phyloP scores from a whole-genome alignment of 192 early-diverging fungal species.

The Phycomyces nitens region DNA sequence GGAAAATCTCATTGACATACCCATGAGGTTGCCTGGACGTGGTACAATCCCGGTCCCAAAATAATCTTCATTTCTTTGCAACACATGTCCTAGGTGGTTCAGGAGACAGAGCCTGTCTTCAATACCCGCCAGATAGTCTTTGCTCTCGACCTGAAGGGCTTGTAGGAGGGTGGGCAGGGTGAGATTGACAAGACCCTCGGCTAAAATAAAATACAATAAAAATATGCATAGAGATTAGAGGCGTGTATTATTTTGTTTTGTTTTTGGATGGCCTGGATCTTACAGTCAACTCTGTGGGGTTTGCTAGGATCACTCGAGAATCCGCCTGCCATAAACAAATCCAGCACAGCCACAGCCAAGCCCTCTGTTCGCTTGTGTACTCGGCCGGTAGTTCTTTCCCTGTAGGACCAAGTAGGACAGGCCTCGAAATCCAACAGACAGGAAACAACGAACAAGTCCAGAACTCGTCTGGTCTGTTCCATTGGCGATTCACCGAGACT shows the following conservation, averaged over 20 bases:
- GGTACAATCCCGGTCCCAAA: conserved; percentile 51
- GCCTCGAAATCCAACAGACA: conserved; percentile 90
- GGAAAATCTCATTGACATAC: conserved; percentile 25
- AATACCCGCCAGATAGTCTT: conserved; percentile 79
- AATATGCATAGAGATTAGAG: too few species aligned
- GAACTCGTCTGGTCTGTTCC: conserved; percentile 64
- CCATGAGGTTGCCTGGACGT: conserved; percentile 83
- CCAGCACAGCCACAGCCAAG: conserved; percentile 76
- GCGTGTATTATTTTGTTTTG: too few species aligned
- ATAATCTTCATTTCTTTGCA: conserved; percentile 50
- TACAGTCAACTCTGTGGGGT: conserved; percentile 75
- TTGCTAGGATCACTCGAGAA: conserved; percentile 65
- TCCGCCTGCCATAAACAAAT: conserved; percentile 75
- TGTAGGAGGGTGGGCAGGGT: conserved; percentile 44
- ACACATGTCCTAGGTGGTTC: conserved; percentile 61
- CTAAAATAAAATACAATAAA: too few species aligned
- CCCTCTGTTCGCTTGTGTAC: conserved; percentile 73
- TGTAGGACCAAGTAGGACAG: conserved; percentile 72
- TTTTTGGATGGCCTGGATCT: too few species aligned
- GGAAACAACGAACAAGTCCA: conserved; percentile 84
- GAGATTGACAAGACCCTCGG: conserved; percentile 49
- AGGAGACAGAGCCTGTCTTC: conserved; percentile 72
- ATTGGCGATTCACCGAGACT: conserved; percentile 37
- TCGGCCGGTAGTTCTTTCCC: conserved; percentile 46
- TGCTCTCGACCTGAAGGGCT: conserved; percentile 73